Percentiles rank a stretch among this genome's conserved stretches.
These are phyloP conservation scores for Musa balbisiana DNA, from an alignment of 202 grass and related monocot genomes.

Conservation along the genomic window DNA sequence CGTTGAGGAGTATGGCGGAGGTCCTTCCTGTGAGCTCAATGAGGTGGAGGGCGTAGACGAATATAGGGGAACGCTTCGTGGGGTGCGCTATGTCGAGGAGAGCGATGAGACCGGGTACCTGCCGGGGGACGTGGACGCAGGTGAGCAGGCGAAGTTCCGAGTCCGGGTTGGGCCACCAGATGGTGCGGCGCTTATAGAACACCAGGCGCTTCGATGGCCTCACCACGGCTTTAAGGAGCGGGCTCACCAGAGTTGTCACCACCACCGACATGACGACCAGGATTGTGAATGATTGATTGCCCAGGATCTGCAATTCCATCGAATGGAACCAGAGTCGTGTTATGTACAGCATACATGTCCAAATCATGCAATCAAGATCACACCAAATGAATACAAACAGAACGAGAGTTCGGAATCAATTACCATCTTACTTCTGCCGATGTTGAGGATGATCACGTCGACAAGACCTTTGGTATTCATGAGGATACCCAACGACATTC, in stretches of 20 bases:
- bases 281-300: constrained; percentile 50
- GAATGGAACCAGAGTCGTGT: not conserved
- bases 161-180: constrained; percentile 46
- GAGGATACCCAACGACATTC: constrained; percentile 51
- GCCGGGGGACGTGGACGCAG: constrained; percentile 50
- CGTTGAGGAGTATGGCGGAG: constrained; percentile 43
- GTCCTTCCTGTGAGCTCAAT: constrained; percentile 57
- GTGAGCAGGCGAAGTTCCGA: constrained; percentile 45
- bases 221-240: constrained; percentile 36
- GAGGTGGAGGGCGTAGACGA: constrained; percentile 50
- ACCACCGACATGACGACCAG: constrained; percentile 58
- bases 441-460: constrained; percentile 64
- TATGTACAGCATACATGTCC: not conserved
- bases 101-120: constrained; percentile 35
- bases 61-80: constrained; percentile 29
- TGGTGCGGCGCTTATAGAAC: constrained; percentile 55
- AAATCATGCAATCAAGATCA: too few species aligned
- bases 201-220: constrained; percentile 46
- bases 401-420: not conserved
- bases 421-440: constrained; percentile 44
- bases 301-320: constrained; percentile 30
- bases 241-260: constrained; percentile 45
- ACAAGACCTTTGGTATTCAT: constrained; percentile 67
- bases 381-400: not conserved
- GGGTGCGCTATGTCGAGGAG: constrained; percentile 43